These are phyloP conservation scores for Juglanconis sp. DNA, from an alignment of 2,329 filamentous ascomycete genomes.

Conservation along the genomic window DNA sequence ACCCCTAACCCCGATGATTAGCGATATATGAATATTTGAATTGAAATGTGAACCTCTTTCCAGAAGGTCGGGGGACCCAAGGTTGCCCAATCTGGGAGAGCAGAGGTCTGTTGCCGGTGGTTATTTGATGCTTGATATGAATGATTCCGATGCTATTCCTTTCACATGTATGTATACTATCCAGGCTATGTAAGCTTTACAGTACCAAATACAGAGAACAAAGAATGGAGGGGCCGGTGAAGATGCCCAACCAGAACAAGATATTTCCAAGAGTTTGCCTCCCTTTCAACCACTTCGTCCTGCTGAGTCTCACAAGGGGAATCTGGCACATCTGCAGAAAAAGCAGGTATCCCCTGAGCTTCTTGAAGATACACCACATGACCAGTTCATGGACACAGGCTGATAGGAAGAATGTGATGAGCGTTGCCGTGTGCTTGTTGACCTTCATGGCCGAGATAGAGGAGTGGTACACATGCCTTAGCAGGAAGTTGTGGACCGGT, in stretches of 20 bases:
- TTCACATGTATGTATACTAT: background rate
- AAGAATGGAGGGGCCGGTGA: conserved; percentile 68
- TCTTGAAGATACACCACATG: conserved; percentile 79
- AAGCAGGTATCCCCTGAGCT: conserved; percentile 70
- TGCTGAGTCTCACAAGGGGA: conserved; percentile 64
- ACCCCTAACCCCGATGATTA: background rate
- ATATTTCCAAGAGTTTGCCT: conserved; percentile 66
- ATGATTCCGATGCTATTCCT: background rate
- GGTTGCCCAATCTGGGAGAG: too few relatives aligned
- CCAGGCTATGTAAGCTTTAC: conserved; percentile 24
- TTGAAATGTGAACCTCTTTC: too few relatives aligned
- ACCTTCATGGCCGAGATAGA: conserved; percentile 72
- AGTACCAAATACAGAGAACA: conserved; percentile 60
- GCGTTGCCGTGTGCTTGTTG: conserved; percentile 66
- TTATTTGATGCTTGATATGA: too few relatives aligned
- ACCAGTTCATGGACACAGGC: conserved; percentile 72
- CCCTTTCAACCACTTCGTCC: conserved; percentile 63
- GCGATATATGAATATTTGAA: too few relatives aligned
- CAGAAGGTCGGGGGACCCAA: too few relatives aligned
- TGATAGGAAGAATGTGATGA: conserved; percentile 71
- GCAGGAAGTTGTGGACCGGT: conserved; percentile 73
- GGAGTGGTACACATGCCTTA: conserved; percentile 76
- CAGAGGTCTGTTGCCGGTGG: too few relatives aligned
- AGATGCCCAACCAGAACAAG: conserved; percentile 76
- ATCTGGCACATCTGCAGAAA: conserved; percentile 72